phyloP scores from a whole-genome alignment of 2,329 filamentous ascomycete species.

The Venturia carpophila region DNA sequence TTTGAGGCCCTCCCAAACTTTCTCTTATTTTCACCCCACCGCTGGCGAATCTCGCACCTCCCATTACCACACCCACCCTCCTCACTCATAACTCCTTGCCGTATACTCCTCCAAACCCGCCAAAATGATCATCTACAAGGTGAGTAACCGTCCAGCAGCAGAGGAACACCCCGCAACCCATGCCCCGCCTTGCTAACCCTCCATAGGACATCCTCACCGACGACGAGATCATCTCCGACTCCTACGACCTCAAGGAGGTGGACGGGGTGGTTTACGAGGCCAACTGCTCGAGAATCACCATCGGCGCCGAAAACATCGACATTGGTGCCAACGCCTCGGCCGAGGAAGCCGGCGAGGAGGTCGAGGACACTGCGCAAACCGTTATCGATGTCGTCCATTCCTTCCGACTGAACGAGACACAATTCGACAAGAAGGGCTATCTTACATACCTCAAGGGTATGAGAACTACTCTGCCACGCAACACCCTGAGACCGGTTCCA shows the following conservation, averaged over 20 bases:
- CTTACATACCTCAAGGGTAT: slow-evolving; percentile 75
- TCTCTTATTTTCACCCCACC: neutral
- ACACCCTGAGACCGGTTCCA: slow-evolving; percentile 18
- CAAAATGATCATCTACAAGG: slow-evolving; percentile 54
- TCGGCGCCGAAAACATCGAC: slow-evolving; percentile 67
- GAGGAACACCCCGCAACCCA: slow-evolving; percentile 16
- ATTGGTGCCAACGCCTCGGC: slow-evolving; percentile 95
- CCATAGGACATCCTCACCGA: slow-evolving; percentile 75
- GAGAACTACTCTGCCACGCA: slow-evolving; percentile 26
- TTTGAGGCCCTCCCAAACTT: neutral
- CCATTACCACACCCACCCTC: neutral
- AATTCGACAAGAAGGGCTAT: slow-evolving; percentile 84
- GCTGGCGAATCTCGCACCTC: neutral
- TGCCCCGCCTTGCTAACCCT: slow-evolving; percentile 18
- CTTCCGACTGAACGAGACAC: slow-evolving; percentile 75
- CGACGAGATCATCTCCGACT: slow-evolving; percentile 97
- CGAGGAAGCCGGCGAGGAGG: slow-evolving; percentile 68
- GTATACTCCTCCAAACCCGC: slow-evolving; percentile 20
- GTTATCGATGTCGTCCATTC: slow-evolving; percentile 92
- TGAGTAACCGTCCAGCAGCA: slow-evolving; percentile 25
- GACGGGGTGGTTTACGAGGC: slow-evolving; percentile 80
- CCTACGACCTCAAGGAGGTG: slow-evolving; percentile 72
- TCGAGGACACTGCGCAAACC: slow-evolving; percentile 61
- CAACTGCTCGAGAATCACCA: slow-evolving; percentile 82
- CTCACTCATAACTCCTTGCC: neutral